phyloP scores from a whole-genome alignment of 768 basidiomycete species.

The Leccinum ochraceum region DNA sequence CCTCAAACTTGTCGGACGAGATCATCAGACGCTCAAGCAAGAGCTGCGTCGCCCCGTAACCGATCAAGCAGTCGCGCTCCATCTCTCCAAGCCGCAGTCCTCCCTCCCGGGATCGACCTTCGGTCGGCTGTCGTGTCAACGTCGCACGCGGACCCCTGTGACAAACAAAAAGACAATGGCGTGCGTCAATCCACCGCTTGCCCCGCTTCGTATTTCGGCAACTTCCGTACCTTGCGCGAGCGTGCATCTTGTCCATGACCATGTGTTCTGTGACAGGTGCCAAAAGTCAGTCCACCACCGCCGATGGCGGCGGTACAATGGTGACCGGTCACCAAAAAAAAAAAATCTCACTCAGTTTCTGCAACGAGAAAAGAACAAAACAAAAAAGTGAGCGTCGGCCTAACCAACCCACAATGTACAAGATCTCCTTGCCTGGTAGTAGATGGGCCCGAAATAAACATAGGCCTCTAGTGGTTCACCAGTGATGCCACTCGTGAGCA shows the following conservation, averaged over 20 bases:
- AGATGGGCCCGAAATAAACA: conserved; percentile 98
- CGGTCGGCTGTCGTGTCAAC: conserved; percentile 95
- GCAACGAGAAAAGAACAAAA: conserved; percentile 2
- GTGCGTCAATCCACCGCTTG: conserved; percentile 6
- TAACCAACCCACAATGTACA: conserved; percentile 6
- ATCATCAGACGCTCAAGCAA: conserved; percentile 98
- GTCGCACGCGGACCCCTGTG: conserved; percentile 92
- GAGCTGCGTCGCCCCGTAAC: conserved; percentile 97
- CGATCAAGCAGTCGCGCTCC: conserved; percentile 98
- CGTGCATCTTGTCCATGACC: conserved; percentile 99
- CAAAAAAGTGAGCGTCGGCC: conserved; percentile 3
- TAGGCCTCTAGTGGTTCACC: conserved; percentile 96
- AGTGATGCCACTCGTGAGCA: conserved; percentile 97
- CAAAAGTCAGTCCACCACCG: conserved; percentile 15
- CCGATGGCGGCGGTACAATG: not conserved
- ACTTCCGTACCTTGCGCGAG: conserved; percentile 77
- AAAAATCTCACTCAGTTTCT: conserved; percentile 86
- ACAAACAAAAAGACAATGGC: not conserved
- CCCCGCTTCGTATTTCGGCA: conserved; percentile 11
- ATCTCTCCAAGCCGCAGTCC: conserved; percentile 97
- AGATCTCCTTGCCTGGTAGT: conserved; percentile 76
- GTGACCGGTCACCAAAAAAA: not conserved
- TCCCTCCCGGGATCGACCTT: conserved; percentile 97
- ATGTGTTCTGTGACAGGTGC: conserved; percentile 71
- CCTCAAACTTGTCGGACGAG: conserved; percentile 97